phyloP scores from a whole-genome alignment of 768 basidiomycete species.

The Tricholoma furcatifolium region DNA sequence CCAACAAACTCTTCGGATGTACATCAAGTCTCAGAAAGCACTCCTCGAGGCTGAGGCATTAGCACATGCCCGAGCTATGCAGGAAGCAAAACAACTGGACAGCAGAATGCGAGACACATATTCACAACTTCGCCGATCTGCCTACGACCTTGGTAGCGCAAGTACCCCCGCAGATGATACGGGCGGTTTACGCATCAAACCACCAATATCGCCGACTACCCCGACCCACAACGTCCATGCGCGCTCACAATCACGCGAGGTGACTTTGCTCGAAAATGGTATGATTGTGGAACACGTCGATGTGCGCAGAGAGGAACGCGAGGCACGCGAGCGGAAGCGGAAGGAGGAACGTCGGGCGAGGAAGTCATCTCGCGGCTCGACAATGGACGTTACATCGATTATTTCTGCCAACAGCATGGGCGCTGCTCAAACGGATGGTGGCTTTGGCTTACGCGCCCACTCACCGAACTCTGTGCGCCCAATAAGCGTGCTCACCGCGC shows the following conservation, averaged over 20 bases:
- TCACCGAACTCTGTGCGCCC: slow-evolving; percentile 60
- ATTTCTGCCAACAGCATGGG: slow-evolving; percentile 64
- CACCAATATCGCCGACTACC: slow-evolving; percentile 45
- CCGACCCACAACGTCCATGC: slow-evolving; percentile 39
- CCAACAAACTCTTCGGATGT: slow-evolving; percentile 77
- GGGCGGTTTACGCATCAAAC: slow-evolving; percentile 70
- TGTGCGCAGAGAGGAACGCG: slow-evolving; percentile 75
- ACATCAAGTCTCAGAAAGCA: slow-evolving; percentile 78
- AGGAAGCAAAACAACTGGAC: slow-evolving; percentile 75
- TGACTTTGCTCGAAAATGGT: slow-evolving; percentile 83
- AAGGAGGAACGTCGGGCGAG: slow-evolving; percentile 72
- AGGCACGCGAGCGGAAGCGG: slow-evolving; percentile 66
- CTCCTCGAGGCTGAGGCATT: slow-evolving; percentile 81
- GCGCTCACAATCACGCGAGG: slow-evolving; percentile 62
- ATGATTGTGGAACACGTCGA: slow-evolving; percentile 89
- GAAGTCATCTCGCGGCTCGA: slow-evolving; percentile 72
- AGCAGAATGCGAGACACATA: slow-evolving; percentile 79
- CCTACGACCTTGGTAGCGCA: slow-evolving; percentile 61
- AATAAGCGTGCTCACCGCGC: slow-evolving; percentile 58
- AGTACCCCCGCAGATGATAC: slow-evolving; percentile 52
- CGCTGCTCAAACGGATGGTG: slow-evolving; percentile 51
- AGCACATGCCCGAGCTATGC: slow-evolving; percentile 75
- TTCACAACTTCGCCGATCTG: slow-evolving; percentile 74
- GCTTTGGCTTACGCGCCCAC: slow-evolving; percentile 51
- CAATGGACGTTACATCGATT: slow-evolving; percentile 69